Evolutionary conservation across 2,329 filamentous ascomycete genomes (phyloP).

Genomic region (Trichoderma koningii): DNA sequence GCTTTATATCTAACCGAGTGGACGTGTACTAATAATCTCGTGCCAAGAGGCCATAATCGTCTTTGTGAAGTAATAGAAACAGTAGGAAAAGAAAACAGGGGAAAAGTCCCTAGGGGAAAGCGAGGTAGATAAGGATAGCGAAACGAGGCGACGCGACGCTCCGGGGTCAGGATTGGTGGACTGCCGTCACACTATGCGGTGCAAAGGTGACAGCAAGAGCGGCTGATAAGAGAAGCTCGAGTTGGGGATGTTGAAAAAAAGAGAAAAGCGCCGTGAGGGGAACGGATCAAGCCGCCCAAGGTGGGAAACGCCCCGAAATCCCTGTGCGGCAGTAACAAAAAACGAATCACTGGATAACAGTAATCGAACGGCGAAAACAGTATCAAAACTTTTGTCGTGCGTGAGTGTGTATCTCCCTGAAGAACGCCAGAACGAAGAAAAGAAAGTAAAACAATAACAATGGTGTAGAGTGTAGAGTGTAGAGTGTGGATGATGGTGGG

Average conservation of each 20-base stretch:
- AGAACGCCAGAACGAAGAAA: slow-evolving; percentile 1
- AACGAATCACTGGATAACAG: slow-evolving; percentile 3
- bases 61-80: slow-evolving; percentile 2
- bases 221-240: slow-evolving; percentile 20
- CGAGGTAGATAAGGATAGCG: slow-evolving; percentile 4
- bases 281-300: background rate
- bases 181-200: slow-evolving; percentile 13
- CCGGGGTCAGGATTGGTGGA: slow-evolving; percentile 15
- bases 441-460: slow-evolving; percentile 14
- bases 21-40: slow-evolving; percentile 4
- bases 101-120: background rate
- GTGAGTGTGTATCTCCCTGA: slow-evolving; percentile 6
- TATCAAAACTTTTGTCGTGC: slow-evolving; percentile 7
- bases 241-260: slow-evolving; percentile 9
- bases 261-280: slow-evolving; percentile 9
- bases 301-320: slow-evolving; percentile 3
- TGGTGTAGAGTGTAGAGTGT: background rate
- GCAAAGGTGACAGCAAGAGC: slow-evolving; percentile 15
- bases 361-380: background rate
- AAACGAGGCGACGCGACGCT: background rate
- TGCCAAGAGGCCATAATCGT: slow-evolving; percentile 11
- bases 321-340: background rate
- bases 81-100: background rate
- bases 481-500: background rate
- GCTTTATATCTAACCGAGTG: slow-evolving; percentile 18